These are phyloP conservation scores for Scolecobasidium constrictum DNA, from an alignment of 2,329 filamentous ascomycete species.

Conservation along the genomic window DNA sequence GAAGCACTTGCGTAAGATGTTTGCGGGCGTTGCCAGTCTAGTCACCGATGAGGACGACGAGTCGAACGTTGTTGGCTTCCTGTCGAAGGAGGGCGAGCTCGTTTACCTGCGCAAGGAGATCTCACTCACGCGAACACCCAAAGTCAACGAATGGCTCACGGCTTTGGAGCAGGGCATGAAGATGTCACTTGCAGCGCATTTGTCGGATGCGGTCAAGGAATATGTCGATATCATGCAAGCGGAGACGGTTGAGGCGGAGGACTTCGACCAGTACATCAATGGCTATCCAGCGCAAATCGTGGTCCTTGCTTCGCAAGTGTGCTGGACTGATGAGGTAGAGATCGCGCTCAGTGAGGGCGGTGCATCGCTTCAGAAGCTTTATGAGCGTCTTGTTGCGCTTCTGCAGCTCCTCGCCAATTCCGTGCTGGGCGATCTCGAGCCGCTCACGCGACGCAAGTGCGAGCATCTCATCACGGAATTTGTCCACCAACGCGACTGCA, in stretches of 20 bases:
- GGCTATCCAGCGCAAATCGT: conserved; percentile 89
- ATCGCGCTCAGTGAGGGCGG: conserved; percentile 64
- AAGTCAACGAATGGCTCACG: conserved; percentile 98
- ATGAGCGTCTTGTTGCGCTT: conserved; percentile 73
- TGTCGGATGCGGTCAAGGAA: conserved; percentile 74
- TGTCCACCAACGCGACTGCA: conserved; percentile 90
- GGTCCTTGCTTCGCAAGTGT: conserved; percentile 84
- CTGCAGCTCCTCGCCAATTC: conserved; percentile 78
- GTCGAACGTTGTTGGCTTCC: conserved; percentile 79
- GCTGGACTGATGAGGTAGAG: conserved; percentile 85
- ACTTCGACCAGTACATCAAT: conserved; percentile 70
- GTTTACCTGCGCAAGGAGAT: conserved; percentile 85
- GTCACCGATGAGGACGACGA: conserved; percentile 90
- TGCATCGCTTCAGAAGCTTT: conserved; percentile 55
- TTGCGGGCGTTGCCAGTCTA: conserved; percentile 85
- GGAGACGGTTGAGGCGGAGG: conserved; percentile 55
- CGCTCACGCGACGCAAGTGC: conserved; percentile 87
- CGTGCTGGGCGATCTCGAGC: conserved; percentile 78
- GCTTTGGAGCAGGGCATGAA: conserved; percentile 92
- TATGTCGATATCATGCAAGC: conserved; percentile 71
- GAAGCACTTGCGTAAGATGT: conserved; percentile 99
- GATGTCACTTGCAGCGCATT: conserved; percentile 76
- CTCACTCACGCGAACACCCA: conserved; percentile 82
- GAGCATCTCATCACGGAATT: conserved; percentile 98
- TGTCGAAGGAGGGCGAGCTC: conserved; percentile 87